Percentiles rank a stretch among this genome's conserved stretches.
These are phyloP conservation scores for Myochromella boudieri DNA, from an alignment of 768 basidiomycete genomes.

Conservation along the genomic window DNA sequence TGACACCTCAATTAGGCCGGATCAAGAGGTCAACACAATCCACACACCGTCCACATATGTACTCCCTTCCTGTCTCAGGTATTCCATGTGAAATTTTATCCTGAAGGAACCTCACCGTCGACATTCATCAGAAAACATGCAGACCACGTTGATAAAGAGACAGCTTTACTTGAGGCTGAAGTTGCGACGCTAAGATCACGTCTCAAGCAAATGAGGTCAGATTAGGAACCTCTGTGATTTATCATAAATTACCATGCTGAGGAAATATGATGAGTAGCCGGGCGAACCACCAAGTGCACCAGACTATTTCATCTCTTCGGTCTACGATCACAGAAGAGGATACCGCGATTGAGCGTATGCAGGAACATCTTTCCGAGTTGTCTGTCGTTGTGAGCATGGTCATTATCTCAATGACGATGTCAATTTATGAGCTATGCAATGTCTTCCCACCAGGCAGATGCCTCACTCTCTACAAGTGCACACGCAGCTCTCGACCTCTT, in stretches of 20 bases:
- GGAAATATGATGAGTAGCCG: slow-evolving; percentile 15
- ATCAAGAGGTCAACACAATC: neutral
- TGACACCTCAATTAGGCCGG: neutral
- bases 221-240: neutral
- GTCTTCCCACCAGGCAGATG: slow-evolving; percentile 12
- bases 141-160: slow-evolving; percentile 24
- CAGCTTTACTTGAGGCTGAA: slow-evolving; percentile 26
- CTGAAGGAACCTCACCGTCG: neutral
- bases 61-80: slow-evolving; percentile 22
- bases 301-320: slow-evolving; percentile 24
- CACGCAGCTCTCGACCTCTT: slow-evolving; percentile 11
- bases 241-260: neutral
- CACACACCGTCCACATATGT: slow-evolving; percentile 15
- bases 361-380: slow-evolving; percentile 27
- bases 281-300: slow-evolving; percentile 21
- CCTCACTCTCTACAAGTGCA: slow-evolving; percentile 11
- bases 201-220: slow-evolving; percentile 29
- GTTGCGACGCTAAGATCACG: slow-evolving; percentile 25
- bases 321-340: slow-evolving; percentile 22
- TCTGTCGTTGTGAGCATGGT: slow-evolving; percentile 25
- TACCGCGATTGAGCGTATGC: slow-evolving; percentile 15
- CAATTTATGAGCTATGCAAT: neutral
- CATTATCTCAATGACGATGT: too few species aligned
- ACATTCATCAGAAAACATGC: slow-evolving; percentile 22
- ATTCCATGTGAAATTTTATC: neutral